These are phyloP conservation scores for Phtheirospermum japonicum DNA, from an alignment of 257 asterid species.

Conservation along the genomic window DNA sequence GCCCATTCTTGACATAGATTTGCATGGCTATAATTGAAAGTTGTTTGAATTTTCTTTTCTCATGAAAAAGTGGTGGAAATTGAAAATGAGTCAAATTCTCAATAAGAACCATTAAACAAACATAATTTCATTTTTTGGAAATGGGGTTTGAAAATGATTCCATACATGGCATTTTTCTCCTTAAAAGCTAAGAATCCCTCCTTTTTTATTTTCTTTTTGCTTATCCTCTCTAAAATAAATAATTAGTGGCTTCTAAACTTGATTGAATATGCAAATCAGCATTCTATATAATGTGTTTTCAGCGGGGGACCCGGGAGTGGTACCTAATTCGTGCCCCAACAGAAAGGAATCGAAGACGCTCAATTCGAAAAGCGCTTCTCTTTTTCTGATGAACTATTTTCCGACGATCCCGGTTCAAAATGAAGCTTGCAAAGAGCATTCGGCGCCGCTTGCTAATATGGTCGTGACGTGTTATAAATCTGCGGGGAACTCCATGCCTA, in stretches of 20 bases:
- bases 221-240: neutral
- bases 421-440: conserved; percentile 93
- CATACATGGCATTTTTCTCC: neutral
- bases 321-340: conserved; percentile 69
- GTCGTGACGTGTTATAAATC: conserved; percentile 74
- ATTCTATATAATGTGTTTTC: conserved; percentile 25
- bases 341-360: conserved; percentile 92
- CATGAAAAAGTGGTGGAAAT: too few species aligned
- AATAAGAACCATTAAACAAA: too few species aligned
- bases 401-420: conserved; percentile 86
- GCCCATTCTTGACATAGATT: too few species aligned
- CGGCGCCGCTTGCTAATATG: conserved; percentile 64
- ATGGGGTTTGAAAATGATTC: neutral
- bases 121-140: too few species aligned
- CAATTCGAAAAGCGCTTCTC: conserved; percentile 68
- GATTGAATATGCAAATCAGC: conserved; percentile 18
- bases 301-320: conserved; percentile 95
- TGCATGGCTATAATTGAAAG: too few species aligned
- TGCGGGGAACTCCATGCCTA: conserved; percentile 81
- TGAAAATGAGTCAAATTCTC: too few species aligned
- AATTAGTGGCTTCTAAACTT: conserved; percentile 19
- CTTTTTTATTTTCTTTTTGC: too few species aligned
- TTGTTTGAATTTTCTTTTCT: too few species aligned
- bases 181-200: neutral
- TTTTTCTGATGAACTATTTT: conserved; percentile 79